Evolutionary conservation across 2,329 filamentous ascomycete genomes (phyloP), one percentile per base, ranked within the genome.

Genomic region (Daldinia sp.): DNA sequence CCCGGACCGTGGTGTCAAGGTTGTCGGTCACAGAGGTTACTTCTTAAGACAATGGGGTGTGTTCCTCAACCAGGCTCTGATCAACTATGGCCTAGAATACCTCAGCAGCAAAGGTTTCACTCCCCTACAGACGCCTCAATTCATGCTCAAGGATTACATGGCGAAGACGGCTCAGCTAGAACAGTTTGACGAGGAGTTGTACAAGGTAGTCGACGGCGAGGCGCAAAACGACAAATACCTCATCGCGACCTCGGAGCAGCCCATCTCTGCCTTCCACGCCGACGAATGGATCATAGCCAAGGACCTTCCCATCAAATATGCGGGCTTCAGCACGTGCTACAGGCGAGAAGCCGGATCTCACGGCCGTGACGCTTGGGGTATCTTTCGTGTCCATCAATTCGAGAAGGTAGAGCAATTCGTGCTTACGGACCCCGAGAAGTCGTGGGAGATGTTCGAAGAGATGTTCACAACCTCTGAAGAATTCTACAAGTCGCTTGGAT

Each of bases 361-460:
- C 75, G 90, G 93, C 27, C 91, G 93, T 76, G 93, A 99, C 77
- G 94, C 94, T 1, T 99, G 95, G 95, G 95, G 95, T 58, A 93
- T 98, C 65, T 99, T 97, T 86, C 90, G 95, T 68, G 94, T 98
- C 25, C 95, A 99, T 77, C 94, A 99, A 77, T 99, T 98, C 74
- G 94, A 98, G 78, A 97, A 96, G 86, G 89, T 82, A 10, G 80
- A 82, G 71, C 80, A 82, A 68, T 81, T 82, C 62, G 74, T 77
- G 55, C 71, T 79, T 75, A 87, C 90, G 67, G 91, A 96, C 72
- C 93, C 93, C 0, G 93, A 97, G 74, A 89, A 94, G 73, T 96
- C 92, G 48, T 98, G 93, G 93, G 87, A 96, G 75, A 89, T 90
- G 62, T 97, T 98, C 72, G 93, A 99, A 58, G 85, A 91, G 67